These are phyloP conservation scores for Calonectria ilicicola DNA, from an alignment of 2,329 filamentous ascomycete species.

Conservation along the genomic window DNA sequence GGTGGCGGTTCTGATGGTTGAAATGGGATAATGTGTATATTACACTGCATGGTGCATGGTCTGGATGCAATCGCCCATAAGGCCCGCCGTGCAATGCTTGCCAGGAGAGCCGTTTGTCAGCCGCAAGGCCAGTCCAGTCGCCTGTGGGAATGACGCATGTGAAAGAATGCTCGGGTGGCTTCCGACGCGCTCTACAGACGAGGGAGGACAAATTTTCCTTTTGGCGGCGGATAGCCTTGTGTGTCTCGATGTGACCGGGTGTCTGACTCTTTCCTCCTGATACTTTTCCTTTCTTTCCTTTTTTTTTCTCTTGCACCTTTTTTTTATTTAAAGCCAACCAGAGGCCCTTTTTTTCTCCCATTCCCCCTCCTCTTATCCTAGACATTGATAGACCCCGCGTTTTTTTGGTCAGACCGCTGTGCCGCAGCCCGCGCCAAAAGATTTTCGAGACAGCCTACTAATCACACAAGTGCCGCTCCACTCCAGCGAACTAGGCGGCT, in stretches of 20 bases:
- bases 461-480: conserved; percentile 19
- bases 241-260: neutral
- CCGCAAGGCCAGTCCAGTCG: neutral
- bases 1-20: neutral
- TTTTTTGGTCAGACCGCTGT: conserved; percentile 19
- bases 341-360: neutral
- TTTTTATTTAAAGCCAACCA: neutral
- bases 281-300: neutral
- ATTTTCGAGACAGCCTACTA: conserved; percentile 30
- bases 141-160: conserved; percentile 40
- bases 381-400: conserved; percentile 36
- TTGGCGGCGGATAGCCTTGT: neutral
- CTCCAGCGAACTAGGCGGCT: conserved; percentile 5
- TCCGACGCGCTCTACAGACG: neutral
- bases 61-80: neutral
- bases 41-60: neutral
- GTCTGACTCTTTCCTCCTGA: neutral
- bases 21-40: neutral
- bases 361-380: neutral
- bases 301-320: neutral
- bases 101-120: neutral
- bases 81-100: neutral
- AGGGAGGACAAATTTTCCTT: neutral
- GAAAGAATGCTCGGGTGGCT: conserved; percentile 1
- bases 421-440: conserved; percentile 34